Evolutionary conservation across 768 basidiomycete species (phyloP).

Genomic region (Hysterangium stoloniferum): DNA sequence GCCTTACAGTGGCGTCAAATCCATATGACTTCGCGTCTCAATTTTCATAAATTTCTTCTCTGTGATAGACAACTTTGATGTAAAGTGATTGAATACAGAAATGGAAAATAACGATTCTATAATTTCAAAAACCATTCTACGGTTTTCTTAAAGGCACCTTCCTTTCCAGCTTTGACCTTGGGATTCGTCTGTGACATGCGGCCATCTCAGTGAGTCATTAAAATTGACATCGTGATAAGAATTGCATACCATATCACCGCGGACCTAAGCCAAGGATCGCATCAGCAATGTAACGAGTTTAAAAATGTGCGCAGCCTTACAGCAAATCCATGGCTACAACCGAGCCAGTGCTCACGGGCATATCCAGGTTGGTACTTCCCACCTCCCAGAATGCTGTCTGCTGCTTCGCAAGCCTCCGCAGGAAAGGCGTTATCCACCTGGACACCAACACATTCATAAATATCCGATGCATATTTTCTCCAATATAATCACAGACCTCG

Average conservation of each 20-base stretch:
- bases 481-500: slow-evolving; percentile 6
- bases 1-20: no score
- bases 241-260: slow-evolving; percentile 12
- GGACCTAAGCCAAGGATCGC: slow-evolving; percentile 1
- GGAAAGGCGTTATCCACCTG: slow-evolving; percentile 11
- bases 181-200: slow-evolving; percentile 4
- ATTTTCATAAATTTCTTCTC: no score
- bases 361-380: slow-evolving; percentile 16
- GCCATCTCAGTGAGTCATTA: neutral
- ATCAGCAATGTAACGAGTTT: neutral
- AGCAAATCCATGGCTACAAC: slow-evolving; percentile 27
- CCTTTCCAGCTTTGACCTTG: slow-evolving; percentile 12
- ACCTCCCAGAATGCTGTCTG: slow-evolving; percentile 8
- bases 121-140: slow-evolving; percentile 14
- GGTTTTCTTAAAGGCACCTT: slow-evolving; percentile 13
- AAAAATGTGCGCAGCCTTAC: slow-evolving; percentile 21
- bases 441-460: no score
- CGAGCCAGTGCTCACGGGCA: slow-evolving; percentile 17
- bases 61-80: no score
- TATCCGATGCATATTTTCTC: no score
- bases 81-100: no score
- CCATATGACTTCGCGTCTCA: no score
- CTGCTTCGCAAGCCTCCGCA: slow-evolving; percentile 4
- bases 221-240: neutral
- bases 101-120: no score